A percentile compares a stretch with the other conserved stretches of the same genome.
phyloP scores from a whole-genome alignment of 1,139 yeast species.

The Saccharomyces pastorianus region DNA sequence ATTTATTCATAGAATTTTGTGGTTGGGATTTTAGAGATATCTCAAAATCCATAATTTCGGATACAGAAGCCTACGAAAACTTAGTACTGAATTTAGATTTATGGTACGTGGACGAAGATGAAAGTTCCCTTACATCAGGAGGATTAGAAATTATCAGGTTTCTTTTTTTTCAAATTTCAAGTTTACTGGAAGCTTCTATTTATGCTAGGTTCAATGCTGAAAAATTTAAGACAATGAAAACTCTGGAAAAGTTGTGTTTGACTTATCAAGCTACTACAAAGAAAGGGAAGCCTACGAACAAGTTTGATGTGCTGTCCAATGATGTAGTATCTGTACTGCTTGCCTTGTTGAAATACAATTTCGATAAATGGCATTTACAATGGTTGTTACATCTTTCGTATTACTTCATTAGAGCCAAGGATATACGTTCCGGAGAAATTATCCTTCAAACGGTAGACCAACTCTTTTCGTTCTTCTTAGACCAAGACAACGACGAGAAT shows the following conservation, averaged over 20 bases:
- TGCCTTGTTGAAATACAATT: slow-evolving; percentile 34
- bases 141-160: slow-evolving; percentile 40
- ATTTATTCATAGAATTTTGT: slow-evolving; percentile 36
- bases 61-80: slow-evolving; percentile 39
- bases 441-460: slow-evolving; percentile 13
- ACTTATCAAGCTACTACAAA: slow-evolving; percentile 27
- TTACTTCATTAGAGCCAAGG: slow-evolving; percentile 32
- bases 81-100: slow-evolving; percentile 43
- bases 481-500: slow-evolving; percentile 11
- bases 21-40: slow-evolving; percentile 41
- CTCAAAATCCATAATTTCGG: slow-evolving; percentile 38
- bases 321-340: slow-evolving; percentile 34
- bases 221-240: slow-evolving; percentile 46
- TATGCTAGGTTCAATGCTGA: slow-evolving; percentile 42
- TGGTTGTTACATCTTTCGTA: slow-evolving; percentile 38
- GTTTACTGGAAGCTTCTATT: slow-evolving; percentile 45
- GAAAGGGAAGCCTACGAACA: slow-evolving; percentile 33
- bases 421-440: slow-evolving; percentile 15
- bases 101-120: slow-evolving; percentile 33
- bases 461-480: slow-evolving; percentile 9
- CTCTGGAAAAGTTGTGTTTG: slow-evolving; percentile 46
- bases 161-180: slow-evolving; percentile 49
- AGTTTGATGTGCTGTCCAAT: slow-evolving; percentile 33
- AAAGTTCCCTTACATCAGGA: slow-evolving; percentile 7
- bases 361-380: slow-evolving; percentile 36